A percentile compares a stretch with the other conserved stretches of the same genome.
Evolutionary conservation across 495 filamentous ascomycete genomes (phyloP).

Genomic region (Penicillium cinerascens): DNA sequence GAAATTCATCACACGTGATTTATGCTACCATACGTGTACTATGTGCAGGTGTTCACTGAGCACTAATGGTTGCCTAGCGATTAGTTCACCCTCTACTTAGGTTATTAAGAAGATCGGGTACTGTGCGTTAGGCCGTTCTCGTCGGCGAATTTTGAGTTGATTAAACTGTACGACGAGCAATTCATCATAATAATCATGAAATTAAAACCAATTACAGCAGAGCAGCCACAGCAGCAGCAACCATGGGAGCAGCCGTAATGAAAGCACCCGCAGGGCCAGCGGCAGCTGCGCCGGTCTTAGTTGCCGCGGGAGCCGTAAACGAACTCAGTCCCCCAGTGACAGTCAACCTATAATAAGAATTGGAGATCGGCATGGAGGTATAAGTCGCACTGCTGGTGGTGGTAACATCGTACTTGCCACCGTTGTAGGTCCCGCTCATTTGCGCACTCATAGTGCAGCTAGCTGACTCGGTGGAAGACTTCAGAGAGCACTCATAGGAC

Average conservation of each 20-base stretch:
- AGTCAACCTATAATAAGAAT: conserved; percentile 12
- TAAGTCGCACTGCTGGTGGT: conserved; percentile 5
- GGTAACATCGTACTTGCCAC: not conserved
- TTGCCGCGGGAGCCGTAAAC: conserved; percentile 5
- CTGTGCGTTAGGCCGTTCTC: too few relatives aligned
- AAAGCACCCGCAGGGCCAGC: conserved; percentile 10
- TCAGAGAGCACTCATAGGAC: conserved; percentile 14
- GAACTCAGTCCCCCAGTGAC: conserved; percentile 19
- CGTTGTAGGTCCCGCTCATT: conserved; percentile 1
- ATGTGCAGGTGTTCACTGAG: too few relatives aligned
- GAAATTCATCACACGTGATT: too few relatives aligned
- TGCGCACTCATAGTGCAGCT: conserved; percentile 20
- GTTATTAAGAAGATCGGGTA: too few relatives aligned
- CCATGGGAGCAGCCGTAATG: conserved; percentile 22
- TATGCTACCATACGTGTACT: too few relatives aligned
- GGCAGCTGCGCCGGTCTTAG: conserved; percentile 11
- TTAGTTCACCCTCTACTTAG: too few relatives aligned
- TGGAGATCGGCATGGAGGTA: conserved; percentile 1
- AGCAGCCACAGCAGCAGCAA: conserved; percentile 20
- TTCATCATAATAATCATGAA: not conserved
- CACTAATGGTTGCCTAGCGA: too few relatives aligned
- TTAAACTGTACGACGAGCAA: not conserved
- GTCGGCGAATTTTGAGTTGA: too few relatives aligned
- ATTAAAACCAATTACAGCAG: conserved; percentile 14
- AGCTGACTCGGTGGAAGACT: conserved; percentile 14